Conservation (phyloP, 805 yeast species). For the Wickerhamiella parazyma region DNA sequence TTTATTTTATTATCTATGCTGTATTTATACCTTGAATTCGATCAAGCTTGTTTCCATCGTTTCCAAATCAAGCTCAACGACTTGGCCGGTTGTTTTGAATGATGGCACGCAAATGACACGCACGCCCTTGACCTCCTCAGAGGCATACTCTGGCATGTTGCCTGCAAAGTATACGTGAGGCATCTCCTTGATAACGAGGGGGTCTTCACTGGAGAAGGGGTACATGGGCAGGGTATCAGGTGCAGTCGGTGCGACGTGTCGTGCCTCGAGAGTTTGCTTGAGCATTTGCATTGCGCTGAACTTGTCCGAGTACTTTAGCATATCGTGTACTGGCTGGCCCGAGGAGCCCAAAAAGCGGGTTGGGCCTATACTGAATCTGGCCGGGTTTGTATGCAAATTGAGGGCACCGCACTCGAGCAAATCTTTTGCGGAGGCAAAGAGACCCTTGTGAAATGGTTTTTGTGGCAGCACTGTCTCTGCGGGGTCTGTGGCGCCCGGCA, state of each 20-base stretch:
- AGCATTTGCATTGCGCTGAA: constrained; percentile 36
- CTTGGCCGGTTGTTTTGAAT: constrained; percentile 50
- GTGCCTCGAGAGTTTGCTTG: constrained; percentile 65
- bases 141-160: constrained; percentile 53
- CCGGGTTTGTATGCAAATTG: constrained; percentile 54
- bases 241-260: constrained; percentile 81
- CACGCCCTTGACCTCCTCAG: constrained; percentile 23
- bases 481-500: constrained; percentile 84
- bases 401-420: constrained; percentile 31
- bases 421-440: constrained; percentile 36
- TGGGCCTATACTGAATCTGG: constrained; percentile 34
- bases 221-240: constrained; percentile 91
- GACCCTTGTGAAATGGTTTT: constrained; percentile 70
- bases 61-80: constrained; percentile 46
- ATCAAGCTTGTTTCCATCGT: constrained; percentile 31
- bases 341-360: constrained; percentile 46
- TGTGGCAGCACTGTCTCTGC: constrained; percentile 79
- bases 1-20: constrained; percentile 28
- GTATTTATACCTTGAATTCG: constrained; percentile 25
- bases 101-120: constrained; percentile 56
- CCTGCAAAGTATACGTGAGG: constrained; percentile 86
- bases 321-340: constrained; percentile 77
- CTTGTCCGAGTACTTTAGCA: constrained; percentile 45
- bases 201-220: constrained; percentile 66
- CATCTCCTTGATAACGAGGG: constrained; percentile 58